Conservation (phyloP, 176 grass and related monocot species). For the Saccharum spontaneum region DNA sequence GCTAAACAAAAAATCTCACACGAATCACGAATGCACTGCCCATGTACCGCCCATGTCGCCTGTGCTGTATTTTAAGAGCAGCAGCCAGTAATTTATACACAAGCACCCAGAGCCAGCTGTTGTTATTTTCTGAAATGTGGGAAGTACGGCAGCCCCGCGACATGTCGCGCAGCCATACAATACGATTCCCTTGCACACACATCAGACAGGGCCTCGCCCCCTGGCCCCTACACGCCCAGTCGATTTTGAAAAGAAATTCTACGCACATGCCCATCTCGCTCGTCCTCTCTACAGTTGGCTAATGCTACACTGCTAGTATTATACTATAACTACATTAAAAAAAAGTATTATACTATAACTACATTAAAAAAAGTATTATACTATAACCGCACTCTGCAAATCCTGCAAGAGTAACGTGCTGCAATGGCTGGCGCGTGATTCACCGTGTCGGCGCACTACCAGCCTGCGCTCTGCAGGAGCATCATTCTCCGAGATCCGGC, state of each 20-base stretch:
- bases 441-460: not conserved
- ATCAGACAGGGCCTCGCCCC: not conserved
- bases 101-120: not conserved
- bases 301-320: not conserved
- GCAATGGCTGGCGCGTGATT: not conserved
- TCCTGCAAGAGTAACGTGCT: not conserved
- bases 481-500: conserved; percentile 22
- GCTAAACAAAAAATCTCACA: not conserved
- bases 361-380: not conserved
- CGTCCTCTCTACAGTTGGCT: not conserved
- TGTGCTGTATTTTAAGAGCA: not conserved
- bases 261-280: conserved; percentile 2
- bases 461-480: not conserved
- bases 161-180: not conserved
- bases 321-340: no score
- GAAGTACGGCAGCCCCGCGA: conserved; percentile 8
- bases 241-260: conserved; percentile 12
- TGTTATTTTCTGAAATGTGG: conserved; percentile 6
- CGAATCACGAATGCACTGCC: not conserved
- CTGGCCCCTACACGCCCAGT: not conserved
- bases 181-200: conserved; percentile 4
- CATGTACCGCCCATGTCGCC: not conserved
- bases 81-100: not conserved
- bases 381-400: not conserved
- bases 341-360: not conserved